These are phyloP conservation scores for Mycena pura DNA, from an alignment of 768 basidiomycete genomes.

Conservation along the genomic window DNA sequence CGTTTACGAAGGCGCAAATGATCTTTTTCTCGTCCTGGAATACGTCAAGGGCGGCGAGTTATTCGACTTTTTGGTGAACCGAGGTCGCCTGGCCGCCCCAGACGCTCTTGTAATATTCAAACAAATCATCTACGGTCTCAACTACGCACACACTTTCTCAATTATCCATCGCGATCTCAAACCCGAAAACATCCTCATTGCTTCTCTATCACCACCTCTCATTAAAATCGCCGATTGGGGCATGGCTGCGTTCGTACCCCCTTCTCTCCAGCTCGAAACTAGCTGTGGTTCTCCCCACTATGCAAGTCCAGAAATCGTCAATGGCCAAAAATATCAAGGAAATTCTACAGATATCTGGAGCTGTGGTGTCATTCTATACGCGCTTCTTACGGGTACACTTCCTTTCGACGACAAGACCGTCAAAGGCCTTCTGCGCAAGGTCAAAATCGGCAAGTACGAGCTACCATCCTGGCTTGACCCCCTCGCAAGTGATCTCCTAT, in stretches of 20 bases:
- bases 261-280: conserved; percentile 85
- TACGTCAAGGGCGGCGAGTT: conserved; percentile 96
- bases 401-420: conserved; percentile 95
- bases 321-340: conserved; percentile 87
- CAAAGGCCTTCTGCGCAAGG: conserved; percentile 77
- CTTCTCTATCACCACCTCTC: conserved; percentile 77
- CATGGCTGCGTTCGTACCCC: conserved; percentile 95
- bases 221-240: conserved; percentile 99
- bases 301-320: conserved; percentile 95
- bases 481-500: conserved; percentile 84
- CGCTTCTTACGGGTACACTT: conserved; percentile 86
- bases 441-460: conserved; percentile 85
- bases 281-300: conserved; percentile 98
- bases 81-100: conserved; percentile 76
- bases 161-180: conserved; percentile 98
- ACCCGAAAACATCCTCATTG: conserved; percentile 95
- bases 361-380: conserved; percentile 92
- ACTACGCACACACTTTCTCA: conserved; percentile 97
- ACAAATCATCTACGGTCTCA: conserved; percentile 93
- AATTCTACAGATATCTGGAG: conserved; percentile 96
- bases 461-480: conserved; percentile 83
- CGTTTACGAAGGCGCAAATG: conserved; percentile 91
- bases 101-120: conserved; percentile 94
- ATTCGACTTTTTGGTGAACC: conserved; percentile 94
- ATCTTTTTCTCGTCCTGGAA: conserved; percentile 92